These are phyloP conservation scores for Stachybotrys chlorohalonatus DNA, from an alignment of 2,329 filamentous ascomycete genomes.

Conservation along the genomic window DNA sequence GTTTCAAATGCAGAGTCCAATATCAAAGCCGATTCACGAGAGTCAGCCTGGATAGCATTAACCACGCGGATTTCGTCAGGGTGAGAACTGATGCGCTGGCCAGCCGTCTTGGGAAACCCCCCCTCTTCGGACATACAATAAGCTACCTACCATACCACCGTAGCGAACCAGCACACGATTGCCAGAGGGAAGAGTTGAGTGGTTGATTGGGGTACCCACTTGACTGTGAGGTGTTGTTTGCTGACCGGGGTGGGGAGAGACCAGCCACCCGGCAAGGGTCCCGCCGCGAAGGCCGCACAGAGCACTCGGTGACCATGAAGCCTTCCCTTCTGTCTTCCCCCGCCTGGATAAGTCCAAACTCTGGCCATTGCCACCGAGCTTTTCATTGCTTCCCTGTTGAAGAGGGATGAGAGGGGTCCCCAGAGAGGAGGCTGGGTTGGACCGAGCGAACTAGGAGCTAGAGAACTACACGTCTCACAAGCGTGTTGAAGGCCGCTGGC, in stretches of 20 bases:
- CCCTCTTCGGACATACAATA: not conserved
- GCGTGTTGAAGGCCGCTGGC: not conserved
- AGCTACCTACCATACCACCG: not conserved
- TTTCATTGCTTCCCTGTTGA: not conserved
- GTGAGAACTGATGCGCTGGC: not conserved
- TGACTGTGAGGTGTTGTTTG: not conserved
- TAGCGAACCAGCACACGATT: not conserved
- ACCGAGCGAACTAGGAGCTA: constrained; percentile 1
- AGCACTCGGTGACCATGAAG: not conserved
- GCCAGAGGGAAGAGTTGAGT: not conserved
- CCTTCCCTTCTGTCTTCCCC: not conserved
- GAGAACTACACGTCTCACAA: not conserved
- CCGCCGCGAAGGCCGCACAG: not conserved
- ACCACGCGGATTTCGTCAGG: not conserved
- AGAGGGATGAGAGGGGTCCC: not conserved
- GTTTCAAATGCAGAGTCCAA: not conserved
- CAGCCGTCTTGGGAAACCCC: not conserved
- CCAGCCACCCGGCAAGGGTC: not conserved
- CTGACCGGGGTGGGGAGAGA: not conserved
- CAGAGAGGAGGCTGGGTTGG: constrained; percentile 8
- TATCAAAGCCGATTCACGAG: not conserved
- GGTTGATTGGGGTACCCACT: not conserved
- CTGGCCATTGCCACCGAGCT: not conserved
- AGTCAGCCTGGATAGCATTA: not conserved
- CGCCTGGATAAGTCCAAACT: not conserved